Conservation (phyloP, 2,329 filamentous ascomycete genomes). For the Microdochium paspali region DNA sequence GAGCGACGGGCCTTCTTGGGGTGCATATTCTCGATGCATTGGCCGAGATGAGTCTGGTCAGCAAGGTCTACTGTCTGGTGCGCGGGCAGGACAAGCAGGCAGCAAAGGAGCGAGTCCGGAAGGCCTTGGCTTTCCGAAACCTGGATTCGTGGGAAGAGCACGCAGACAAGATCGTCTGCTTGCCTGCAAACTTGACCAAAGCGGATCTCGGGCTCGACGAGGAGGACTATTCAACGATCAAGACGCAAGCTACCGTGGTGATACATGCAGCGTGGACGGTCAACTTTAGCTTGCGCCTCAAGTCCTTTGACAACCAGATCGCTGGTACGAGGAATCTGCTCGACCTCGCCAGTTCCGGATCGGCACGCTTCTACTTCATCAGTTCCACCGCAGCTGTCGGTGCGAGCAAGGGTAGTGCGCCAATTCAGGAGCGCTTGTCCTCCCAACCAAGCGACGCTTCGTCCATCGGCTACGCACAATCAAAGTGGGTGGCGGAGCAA, state of each 20-base stretch:
- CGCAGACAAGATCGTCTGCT: conserved; percentile 30
- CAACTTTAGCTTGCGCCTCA: conserved; percentile 50
- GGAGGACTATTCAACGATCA: conserved; percentile 27
- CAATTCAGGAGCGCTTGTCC: conserved; percentile 31
- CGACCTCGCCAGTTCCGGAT: conserved; percentile 20
- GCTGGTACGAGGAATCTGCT: conserved; percentile 38
- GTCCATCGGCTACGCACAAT: conserved; percentile 43
- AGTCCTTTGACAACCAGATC: conserved; percentile 44
- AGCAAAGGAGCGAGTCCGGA: conserved; percentile 30
- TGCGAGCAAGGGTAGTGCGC: conserved; percentile 3
- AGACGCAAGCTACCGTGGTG: conserved; percentile 34
- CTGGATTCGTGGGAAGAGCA: conserved; percentile 13
- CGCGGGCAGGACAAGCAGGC: conserved; percentile 32
- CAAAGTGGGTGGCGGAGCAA: conserved; percentile 49
- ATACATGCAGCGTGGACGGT: conserved; percentile 58
- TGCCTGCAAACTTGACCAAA: conserved; percentile 37
- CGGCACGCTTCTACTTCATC: conserved; percentile 13
- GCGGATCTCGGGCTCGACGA: conserved; percentile 34
- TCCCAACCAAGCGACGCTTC: conserved; percentile 30
- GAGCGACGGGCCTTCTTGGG: conserved; percentile 27
- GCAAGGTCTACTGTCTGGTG: conserved; percentile 46
- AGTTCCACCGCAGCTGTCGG: conserved; percentile 12
- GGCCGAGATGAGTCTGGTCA: conserved; percentile 21
- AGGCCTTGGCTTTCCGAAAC: conserved; percentile 27
- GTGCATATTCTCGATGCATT: conserved; percentile 39